Percentiles rank a stretch among this genome's conserved stretches.
Conservation (phyloP, 208 protist species). For the Acanthamoeba lenticulata region DNA sequence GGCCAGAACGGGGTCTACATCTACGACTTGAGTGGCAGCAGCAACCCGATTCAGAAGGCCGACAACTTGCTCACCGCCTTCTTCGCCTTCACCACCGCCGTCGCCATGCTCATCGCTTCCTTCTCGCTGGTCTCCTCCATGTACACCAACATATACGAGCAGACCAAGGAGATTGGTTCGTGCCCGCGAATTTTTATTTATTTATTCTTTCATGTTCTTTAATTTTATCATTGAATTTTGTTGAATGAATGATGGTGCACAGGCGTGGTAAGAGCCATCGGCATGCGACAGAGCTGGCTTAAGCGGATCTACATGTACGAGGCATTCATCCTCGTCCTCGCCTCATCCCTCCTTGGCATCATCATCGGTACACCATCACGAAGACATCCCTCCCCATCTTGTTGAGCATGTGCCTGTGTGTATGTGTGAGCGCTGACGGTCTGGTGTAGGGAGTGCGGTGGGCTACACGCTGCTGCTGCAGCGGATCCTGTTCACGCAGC, state of each 20-base stretch:
- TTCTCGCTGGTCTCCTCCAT: slow-evolving; percentile 94
- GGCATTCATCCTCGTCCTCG: slow-evolving; percentile 93
- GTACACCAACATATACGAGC: slow-evolving; percentile 93
- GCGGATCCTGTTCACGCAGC: slow-evolving; percentile 91
- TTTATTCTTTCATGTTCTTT: slow-evolving; percentile 72
- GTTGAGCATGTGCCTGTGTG: too few relatives aligned
- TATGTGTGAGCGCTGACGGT: not conserved
- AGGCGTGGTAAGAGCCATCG: slow-evolving; percentile 42
- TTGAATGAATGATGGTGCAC: not conserved
- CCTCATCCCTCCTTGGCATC: slow-evolving; percentile 92
- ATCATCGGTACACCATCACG: slow-evolving; percentile 86
- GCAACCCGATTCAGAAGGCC: slow-evolving; percentile 79
- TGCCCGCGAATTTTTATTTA: slow-evolving; percentile 86
- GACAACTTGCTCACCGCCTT: slow-evolving; percentile 90
- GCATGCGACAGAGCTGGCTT: slow-evolving; percentile 72
- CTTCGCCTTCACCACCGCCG: slow-evolving; percentile 91
- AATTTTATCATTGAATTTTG: not conserved
- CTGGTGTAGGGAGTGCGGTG: slow-evolving; percentile 74
- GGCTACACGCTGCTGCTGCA: slow-evolving; percentile 94
- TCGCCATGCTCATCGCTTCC: slow-evolving; percentile 94
- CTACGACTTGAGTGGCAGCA: slow-evolving; percentile 73
- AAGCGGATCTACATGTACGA: slow-evolving; percentile 95
- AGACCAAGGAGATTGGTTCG: slow-evolving; percentile 96
- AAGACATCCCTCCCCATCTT: not conserved
- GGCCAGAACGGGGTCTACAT: not conserved